Percentiles rank a stretch among this genome's conserved stretches.
phyloP scores from a whole-genome alignment of 2,329 filamentous ascomycete genomes.

The Hymenoscyphus albidus region DNA sequence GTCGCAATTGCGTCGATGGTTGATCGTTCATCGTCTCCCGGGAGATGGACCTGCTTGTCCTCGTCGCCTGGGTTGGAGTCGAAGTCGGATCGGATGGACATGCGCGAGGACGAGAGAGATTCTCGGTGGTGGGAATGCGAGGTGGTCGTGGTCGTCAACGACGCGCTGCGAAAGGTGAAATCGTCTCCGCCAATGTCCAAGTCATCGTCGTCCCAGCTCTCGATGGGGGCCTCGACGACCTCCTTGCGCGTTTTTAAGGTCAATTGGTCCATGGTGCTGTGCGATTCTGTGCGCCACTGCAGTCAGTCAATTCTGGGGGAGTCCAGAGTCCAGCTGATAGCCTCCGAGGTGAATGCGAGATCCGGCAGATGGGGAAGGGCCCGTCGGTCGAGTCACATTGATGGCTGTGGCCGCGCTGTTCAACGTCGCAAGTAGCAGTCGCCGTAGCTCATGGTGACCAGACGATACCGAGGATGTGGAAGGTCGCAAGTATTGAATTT shows the following conservation, averaged over 20 bases:
- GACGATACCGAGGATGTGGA: constrained; percentile 10
- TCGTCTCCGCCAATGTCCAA: constrained; percentile 67
- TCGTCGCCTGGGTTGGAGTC: constrained; percentile 75
- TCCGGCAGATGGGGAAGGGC: constrained; percentile 20
- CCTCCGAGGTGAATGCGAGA: neutral
- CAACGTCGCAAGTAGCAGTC: constrained; percentile 23
- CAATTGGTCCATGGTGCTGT: constrained; percentile 31
- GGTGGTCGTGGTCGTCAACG: constrained; percentile 37
- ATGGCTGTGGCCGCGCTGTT: constrained; percentile 25
- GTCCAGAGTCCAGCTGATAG: neutral
- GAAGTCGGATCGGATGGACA: constrained; percentile 78
- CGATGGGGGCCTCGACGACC: constrained; percentile 56
- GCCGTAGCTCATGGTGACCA: constrained; percentile 22
- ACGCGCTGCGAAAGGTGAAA: constrained; percentile 52
- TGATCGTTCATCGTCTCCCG: constrained; percentile 79
- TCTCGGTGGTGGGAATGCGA: constrained; percentile 61
- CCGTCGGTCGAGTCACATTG: constrained; percentile 17
- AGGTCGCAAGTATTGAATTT: constrained; percentile 17
- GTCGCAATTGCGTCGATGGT: constrained; percentile 83
- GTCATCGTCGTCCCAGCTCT: constrained; percentile 78
- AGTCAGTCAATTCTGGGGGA: neutral
- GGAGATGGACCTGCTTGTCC: constrained; percentile 81
- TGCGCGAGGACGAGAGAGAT: constrained; percentile 78
- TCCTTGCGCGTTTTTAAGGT: constrained; percentile 33
- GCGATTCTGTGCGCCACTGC: neutral